Conservation (phyloP, 495 filamentous ascomycete genomes). For the Elasticomyces elasticus region DNA sequence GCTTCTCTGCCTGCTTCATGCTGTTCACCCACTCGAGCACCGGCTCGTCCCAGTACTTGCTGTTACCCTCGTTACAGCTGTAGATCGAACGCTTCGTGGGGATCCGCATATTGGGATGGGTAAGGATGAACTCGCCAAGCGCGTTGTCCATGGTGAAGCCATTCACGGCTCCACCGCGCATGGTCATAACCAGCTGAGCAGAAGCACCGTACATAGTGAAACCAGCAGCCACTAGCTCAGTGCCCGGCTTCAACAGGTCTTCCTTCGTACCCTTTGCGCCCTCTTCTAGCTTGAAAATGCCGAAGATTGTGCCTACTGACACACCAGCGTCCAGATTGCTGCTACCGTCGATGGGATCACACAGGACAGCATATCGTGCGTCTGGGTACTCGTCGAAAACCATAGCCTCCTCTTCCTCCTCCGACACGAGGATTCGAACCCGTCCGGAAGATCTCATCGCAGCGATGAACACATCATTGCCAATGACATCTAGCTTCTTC, state of each 20-base stretch:
- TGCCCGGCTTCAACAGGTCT: slow-evolving; percentile 78
- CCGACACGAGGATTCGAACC: slow-evolving; percentile 82
- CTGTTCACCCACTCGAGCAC: slow-evolving; percentile 80
- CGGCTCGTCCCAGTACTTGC: slow-evolving; percentile 85
- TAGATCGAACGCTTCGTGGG: slow-evolving; percentile 77
- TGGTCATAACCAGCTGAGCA: slow-evolving; percentile 90
- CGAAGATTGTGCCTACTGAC: slow-evolving; percentile 96
- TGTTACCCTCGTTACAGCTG: slow-evolving; percentile 98
- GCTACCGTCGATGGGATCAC: slow-evolving; percentile 95
- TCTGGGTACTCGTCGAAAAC: slow-evolving; percentile 67
- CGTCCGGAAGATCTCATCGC: slow-evolving; percentile 88
- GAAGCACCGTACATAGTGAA: slow-evolving; percentile 99
- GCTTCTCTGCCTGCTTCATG: slow-evolving; percentile 74
- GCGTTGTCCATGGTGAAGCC: slow-evolving; percentile 95
- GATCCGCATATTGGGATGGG: slow-evolving; percentile 87
- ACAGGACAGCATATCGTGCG: slow-evolving; percentile 89
- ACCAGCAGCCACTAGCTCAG: slow-evolving; percentile 81
- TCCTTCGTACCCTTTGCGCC: slow-evolving; percentile 61
- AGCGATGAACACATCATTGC: slow-evolving; percentile 92
- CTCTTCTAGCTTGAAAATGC: slow-evolving; percentile 76
- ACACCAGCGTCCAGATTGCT: slow-evolving; percentile 97
- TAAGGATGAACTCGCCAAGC: slow-evolving; percentile 96
- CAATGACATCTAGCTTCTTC: slow-evolving; percentile 98
- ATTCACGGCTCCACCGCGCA: slow-evolving; percentile 87
- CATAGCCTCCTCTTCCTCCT: slow-evolving; percentile 90